Percentiles rank a stretch among this genome's conserved stretches.
These are phyloP conservation scores for Stephania cephalantha DNA, from an alignment of 164 flowering plant genomes.

Conservation along the genomic window DNA sequence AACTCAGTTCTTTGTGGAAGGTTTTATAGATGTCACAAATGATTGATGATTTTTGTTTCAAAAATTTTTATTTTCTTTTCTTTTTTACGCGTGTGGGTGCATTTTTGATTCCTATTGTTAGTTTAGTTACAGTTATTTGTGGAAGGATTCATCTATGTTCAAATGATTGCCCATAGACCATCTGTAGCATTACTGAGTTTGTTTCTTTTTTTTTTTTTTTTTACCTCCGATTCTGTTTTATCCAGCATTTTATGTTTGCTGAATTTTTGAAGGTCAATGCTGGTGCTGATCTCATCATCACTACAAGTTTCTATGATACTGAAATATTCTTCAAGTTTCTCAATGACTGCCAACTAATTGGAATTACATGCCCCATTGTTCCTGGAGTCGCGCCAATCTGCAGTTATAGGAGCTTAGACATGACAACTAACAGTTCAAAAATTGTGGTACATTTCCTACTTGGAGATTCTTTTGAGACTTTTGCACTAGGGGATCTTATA, in stretches of 20 bases:
- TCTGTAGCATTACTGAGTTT: neutral
- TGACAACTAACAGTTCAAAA: constrained; percentile 92
- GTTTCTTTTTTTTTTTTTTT: neutral
- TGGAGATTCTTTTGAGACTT: neutral
- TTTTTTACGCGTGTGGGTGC: too few species aligned
- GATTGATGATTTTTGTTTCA: too few species aligned
- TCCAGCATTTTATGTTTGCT: neutral
- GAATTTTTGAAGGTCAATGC: constrained; percentile 67
- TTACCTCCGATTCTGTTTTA: constrained; percentile 2
- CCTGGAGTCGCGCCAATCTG: constrained; percentile 98
- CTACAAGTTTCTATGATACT: constrained; percentile 91
- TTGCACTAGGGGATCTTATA: too few species aligned
- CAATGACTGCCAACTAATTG: constrained; percentile 89
- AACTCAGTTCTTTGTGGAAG: too few species aligned
- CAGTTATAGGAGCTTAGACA: constrained; percentile 81
- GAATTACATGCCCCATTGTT: constrained; percentile 91
- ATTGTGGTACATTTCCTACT: constrained; percentile 54
- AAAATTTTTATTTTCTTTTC: too few species aligned
- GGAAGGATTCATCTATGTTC: too few species aligned
- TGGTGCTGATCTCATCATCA: constrained; percentile 85
- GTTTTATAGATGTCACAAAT: too few species aligned
- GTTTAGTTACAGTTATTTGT: too few species aligned
- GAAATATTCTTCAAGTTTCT: constrained; percentile 90
- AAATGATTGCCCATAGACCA: too few species aligned
- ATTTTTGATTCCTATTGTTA: too few species aligned